These are phyloP conservation scores for Pseudonectria foliicola DNA, from an alignment of 2,329 filamentous ascomycete species.

Conservation along the genomic window DNA sequence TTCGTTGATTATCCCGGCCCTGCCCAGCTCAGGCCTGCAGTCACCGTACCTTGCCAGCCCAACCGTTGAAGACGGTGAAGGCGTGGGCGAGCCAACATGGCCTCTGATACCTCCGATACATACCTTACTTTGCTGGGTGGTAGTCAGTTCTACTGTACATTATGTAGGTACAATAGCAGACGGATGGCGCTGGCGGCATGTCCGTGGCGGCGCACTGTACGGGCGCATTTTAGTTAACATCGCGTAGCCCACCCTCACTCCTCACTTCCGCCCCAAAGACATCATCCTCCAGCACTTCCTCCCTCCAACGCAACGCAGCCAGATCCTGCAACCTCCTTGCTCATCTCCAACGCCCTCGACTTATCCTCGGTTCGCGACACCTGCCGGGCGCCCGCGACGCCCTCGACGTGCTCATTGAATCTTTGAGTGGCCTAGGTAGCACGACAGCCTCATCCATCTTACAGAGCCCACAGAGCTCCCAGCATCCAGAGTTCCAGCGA, in stretches of 20 bases:
- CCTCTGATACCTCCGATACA: no score
- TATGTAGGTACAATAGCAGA: no score
- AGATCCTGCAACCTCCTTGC: slow-evolving; percentile 1
- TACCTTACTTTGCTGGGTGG: no score
- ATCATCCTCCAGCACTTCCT: slow-evolving; percentile 18
- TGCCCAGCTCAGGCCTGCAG: no score
- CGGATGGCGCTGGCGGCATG: background rate
- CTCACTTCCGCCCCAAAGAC: slow-evolving; percentile 19
- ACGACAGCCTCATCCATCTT: slow-evolving; percentile 5
- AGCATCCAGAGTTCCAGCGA: slow-evolving; percentile 12
- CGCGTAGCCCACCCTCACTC: slow-evolving; percentile 20
- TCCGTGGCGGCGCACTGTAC: slow-evolving; percentile 20
- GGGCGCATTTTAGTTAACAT: slow-evolving; percentile 11
- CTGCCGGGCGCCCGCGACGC: slow-evolving; percentile 10
- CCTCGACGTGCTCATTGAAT: slow-evolving; percentile 12
- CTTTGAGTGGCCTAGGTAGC: background rate
- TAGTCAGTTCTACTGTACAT: no score
- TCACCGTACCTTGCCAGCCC: no score
- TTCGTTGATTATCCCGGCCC: no score
- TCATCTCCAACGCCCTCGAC: background rate
- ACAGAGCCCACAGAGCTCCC: slow-evolving; percentile 6
- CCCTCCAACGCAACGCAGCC: slow-evolving; percentile 14
- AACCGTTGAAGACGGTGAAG: no score
- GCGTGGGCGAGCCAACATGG: no score
- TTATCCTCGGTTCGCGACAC: slow-evolving; percentile 6